Percentiles rank a stretch among this genome's conserved stretches.
These are phyloP conservation scores for Setaria italica DNA, from an alignment of 202 grass and related monocot species.

Conservation along the genomic window DNA sequence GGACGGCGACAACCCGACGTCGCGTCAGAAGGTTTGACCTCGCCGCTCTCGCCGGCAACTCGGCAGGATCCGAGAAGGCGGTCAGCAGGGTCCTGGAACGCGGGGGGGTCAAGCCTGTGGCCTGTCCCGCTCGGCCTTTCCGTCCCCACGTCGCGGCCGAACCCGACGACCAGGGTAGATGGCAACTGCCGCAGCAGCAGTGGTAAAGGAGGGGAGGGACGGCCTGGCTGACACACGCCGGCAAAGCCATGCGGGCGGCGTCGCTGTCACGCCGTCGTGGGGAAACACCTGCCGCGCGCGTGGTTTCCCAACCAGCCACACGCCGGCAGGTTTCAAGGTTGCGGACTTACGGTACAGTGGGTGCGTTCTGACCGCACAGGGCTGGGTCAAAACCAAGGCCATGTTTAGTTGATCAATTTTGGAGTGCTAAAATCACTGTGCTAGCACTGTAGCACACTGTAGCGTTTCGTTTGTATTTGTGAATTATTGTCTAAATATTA, in stretches of 20 bases:
- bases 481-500: no score
- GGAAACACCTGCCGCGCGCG: not conserved
- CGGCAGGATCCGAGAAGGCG: slow-evolving; percentile 51
- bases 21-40: slow-evolving; percentile 18
- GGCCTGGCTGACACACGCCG: not conserved
- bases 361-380: not conserved
- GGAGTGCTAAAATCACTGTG: no score
- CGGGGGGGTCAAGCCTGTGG: not conserved
- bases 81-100: slow-evolving; percentile 43
- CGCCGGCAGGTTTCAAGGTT: not conserved
- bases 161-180: not conserved
- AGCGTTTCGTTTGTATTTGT: no score
- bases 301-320: slow-evolving; percentile 26
- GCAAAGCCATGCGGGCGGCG: not conserved
- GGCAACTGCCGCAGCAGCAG: not conserved
- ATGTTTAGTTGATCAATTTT: no score
- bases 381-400: not conserved
- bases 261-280: slow-evolving; percentile 26
- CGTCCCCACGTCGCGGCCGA: slow-evolving; percentile 6
- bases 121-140: not conserved
- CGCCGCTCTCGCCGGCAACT: slow-evolving; percentile 37
- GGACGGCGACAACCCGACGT: not conserved
- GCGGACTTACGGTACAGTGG: no score
- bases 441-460: no score
- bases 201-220: not conserved